Conservation (phyloP, 495 filamentous ascomycete species). For the Paragyromitra xinjiangensis region DNA sequence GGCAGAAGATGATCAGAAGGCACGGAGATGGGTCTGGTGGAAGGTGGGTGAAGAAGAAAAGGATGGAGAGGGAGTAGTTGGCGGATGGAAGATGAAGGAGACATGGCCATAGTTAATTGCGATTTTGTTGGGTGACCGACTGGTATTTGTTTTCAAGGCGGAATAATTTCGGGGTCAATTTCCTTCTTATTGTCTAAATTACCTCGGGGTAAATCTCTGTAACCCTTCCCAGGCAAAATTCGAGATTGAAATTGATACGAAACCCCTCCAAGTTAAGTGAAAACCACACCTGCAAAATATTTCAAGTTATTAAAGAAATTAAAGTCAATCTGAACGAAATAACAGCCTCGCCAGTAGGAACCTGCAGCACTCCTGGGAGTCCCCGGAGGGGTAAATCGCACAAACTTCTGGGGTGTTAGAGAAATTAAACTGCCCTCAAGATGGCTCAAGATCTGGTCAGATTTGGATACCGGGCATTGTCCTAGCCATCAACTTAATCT, state of each 20-base stretch:
- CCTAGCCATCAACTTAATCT: background rate
- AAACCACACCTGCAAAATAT: background rate
- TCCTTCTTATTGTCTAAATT: background rate
- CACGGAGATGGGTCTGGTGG: constrained; percentile 70
- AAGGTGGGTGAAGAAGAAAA: constrained; percentile 50
- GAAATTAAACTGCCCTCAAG: no score
- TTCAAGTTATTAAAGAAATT: no score
- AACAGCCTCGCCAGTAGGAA: no score
- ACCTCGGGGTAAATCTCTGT: background rate
- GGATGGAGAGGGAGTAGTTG: constrained; percentile 59
- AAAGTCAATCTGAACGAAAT: no score
- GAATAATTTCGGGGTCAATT: background rate
- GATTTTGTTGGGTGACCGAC: background rate
- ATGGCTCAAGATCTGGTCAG: background rate
- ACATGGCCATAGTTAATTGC: constrained; percentile 73
- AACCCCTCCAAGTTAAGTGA: background rate
- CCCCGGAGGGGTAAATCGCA: no score
- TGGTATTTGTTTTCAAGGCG: constrained; percentile 22
- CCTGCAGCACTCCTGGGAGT: no score
- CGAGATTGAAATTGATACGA: background rate
- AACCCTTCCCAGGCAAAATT: background rate
- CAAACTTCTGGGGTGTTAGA: no score
- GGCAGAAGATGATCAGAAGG: constrained; percentile 68
- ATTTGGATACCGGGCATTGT: background rate
- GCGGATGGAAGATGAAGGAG: constrained; percentile 79